Base-by-base conservation (phyloP, 1,139 yeast genomes). In the Blastobotrys persicus region DNA sequence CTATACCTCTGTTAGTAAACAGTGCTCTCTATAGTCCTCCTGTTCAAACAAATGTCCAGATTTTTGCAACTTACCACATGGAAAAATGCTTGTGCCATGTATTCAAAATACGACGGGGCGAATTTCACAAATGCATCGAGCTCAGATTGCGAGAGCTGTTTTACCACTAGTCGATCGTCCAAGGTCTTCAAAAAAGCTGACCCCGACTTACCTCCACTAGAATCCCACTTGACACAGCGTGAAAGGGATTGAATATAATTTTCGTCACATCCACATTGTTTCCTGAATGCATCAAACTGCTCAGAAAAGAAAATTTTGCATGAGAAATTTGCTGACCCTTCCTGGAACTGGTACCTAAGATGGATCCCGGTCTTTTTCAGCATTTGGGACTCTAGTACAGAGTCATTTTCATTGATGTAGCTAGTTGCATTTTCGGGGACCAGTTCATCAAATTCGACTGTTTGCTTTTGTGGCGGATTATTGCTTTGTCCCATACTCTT, bases 91-190 rank as follows among this genome's bases (percentile, higher is more conserved):
- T 92, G 96, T 5, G 96, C 85, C 82, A 91, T 89, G 67, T 91
- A 94, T 68, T 88, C 95, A 73, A 94, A 92, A 67, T 94, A 94
- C 55, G 91, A 88, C 9, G 98, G 98, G 0, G 98, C 98, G 72
- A 94, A 89, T 49, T 86, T 86, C 31, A 91, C 87, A 72, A 94
- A 92, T 17, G 97, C 89, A 58, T 92, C 98, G 50, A 92, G 73
- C 68, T 94, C 99, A 1, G 86, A 76, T 59, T 86, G 88, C 2
- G 96, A 83, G 49, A 94, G 73, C 62, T 92, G 96, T 65, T 94
- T 94, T 41, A 94, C 83, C 48, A 94, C 88, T 57, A 91, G 81
- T 52, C 98, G 72, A 62, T 91, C 88, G 68, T 94, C 98, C 46
- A 88, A 53, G 62, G 98, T 94, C 63, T 92, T 94, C 67, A 94